Percentiles rank a stretch among this genome's conserved stretches.
These are phyloP conservation scores for Globisporangium acanthophoron DNA, from an alignment of 352 stramenopile species.

Conservation along the genomic window DNA sequence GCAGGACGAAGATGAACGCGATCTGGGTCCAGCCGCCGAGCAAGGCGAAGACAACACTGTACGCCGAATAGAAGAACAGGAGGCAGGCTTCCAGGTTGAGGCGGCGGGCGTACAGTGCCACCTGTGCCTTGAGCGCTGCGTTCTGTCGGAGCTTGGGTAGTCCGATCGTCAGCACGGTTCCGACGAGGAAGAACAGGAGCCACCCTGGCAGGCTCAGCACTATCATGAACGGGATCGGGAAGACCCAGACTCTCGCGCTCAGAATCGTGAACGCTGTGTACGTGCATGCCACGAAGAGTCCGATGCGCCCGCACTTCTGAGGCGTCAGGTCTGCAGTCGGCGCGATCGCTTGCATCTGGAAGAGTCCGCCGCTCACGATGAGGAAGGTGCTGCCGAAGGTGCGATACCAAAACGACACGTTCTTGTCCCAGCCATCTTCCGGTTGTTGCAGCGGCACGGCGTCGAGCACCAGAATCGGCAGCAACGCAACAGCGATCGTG, in stretches of 20 bases:
- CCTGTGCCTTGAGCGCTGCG: slow-evolving; percentile 13
- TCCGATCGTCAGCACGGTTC: slow-evolving; percentile 11
- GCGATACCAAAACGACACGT: background rate
- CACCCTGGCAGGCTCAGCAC: slow-evolving; percentile 15
- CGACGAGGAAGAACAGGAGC: slow-evolving; percentile 11
- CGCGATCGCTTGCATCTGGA: slow-evolving; percentile 1
- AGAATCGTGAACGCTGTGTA: slow-evolving; percentile 8
- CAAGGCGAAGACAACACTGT: slow-evolving; percentile 21
- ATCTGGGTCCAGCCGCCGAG: slow-evolving; percentile 14
- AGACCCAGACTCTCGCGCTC: slow-evolving; percentile 24
- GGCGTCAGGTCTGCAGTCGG: background rate
- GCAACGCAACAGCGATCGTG: background rate
- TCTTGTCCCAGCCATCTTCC: slow-evolving; percentile 2
- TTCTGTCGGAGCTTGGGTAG: slow-evolving; percentile 5
- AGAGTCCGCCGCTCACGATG: background rate
- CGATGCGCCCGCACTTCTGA: background rate
- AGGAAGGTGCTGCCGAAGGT: background rate
- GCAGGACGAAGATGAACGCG: slow-evolving; percentile 22
- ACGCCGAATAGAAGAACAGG: slow-evolving; percentile 21
- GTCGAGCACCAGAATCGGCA: slow-evolving; percentile 4
- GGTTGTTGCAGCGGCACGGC: slow-evolving; percentile 5
- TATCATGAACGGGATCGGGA: slow-evolving; percentile 30
- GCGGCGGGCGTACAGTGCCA: slow-evolving; percentile 11
- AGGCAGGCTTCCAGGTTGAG: slow-evolving; percentile 15
- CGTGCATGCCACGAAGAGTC: background rate